phyloP scores from a whole-genome alignment of 1,139 yeast genomes.

The Protomyces inundatus region DNA sequence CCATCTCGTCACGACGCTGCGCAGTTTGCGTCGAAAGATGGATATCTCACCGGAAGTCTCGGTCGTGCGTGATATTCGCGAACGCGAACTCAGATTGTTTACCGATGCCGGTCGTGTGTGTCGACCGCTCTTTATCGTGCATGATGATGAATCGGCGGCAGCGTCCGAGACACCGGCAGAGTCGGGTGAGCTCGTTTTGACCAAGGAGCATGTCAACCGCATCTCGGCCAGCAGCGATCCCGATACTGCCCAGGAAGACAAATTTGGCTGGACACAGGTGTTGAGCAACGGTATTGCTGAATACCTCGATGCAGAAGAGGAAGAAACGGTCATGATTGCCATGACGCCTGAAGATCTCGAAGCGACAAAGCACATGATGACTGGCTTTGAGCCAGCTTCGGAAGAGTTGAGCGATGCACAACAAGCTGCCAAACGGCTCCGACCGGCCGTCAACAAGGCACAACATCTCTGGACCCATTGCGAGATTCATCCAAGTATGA shows the following conservation, averaged over 20 bases:
- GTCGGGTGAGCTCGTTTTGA: slow-evolving; percentile 72
- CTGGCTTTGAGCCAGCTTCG: slow-evolving; percentile 39
- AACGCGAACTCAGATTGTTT: slow-evolving; percentile 88
- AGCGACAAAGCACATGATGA: slow-evolving; percentile 54
- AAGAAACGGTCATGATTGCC: slow-evolving; percentile 95
- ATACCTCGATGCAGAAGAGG: slow-evolving; percentile 96
- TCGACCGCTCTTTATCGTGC: slow-evolving; percentile 89
- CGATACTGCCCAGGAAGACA: slow-evolving; percentile 48
- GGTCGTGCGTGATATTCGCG: slow-evolving; percentile 92
- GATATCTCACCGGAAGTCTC: slow-evolving; percentile 95
- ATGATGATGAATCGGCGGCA: slow-evolving; percentile 65
- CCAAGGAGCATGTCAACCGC: slow-evolving; percentile 74
- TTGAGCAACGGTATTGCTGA: slow-evolving; percentile 84
- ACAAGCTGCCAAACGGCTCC: slow-evolving; percentile 85
- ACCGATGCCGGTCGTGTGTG: slow-evolving; percentile 99
- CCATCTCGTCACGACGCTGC: slow-evolving; percentile 80
- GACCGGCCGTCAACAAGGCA: slow-evolving; percentile 56
- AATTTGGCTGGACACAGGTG: slow-evolving; percentile 78
- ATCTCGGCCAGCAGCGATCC: slow-evolving; percentile 61
- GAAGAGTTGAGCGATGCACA: slow-evolving; percentile 45
- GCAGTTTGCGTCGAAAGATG: slow-evolving; percentile 88
- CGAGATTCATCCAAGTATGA: slow-evolving; percentile 98
- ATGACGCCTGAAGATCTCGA: slow-evolving; percentile 97
- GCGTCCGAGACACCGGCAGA: slow-evolving; percentile 36
- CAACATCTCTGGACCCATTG: slow-evolving; percentile 95